Percentiles rank a stretch among this genome's conserved stretches.
Conservation (phyloP, 2,329 filamentous ascomycete species). For the Sporothrix inflata region DNA sequence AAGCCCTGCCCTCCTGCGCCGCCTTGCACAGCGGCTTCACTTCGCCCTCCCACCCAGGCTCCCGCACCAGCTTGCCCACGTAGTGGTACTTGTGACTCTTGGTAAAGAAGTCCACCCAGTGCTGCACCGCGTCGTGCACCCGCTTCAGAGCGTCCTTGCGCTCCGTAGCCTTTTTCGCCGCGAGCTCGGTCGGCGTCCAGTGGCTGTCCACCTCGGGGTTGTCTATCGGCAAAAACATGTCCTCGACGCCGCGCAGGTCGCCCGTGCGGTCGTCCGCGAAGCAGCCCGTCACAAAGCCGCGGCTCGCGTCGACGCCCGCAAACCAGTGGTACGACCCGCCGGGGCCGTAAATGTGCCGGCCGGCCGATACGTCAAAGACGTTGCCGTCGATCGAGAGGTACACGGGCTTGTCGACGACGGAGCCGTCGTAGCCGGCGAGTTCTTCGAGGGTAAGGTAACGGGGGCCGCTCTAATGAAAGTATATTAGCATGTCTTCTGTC, state of each 20-base stretch:
- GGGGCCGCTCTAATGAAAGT: constrained; percentile 54
- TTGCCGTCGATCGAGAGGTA: constrained; percentile 89
- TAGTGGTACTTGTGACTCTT: constrained; percentile 79
- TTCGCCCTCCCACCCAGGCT: constrained; percentile 63
- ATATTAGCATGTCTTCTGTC: background rate
- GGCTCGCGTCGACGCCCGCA: constrained; percentile 80
- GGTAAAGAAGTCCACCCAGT: constrained; percentile 84
- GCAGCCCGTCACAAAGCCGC: constrained; percentile 90
- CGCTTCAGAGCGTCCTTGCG: constrained; percentile 63
- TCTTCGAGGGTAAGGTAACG: constrained; percentile 73
- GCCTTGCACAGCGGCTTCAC: constrained; percentile 69
- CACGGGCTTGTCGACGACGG: constrained; percentile 73
- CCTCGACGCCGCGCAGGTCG: constrained; percentile 84
- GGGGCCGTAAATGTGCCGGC: constrained; percentile 73
- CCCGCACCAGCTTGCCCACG: constrained; percentile 73
- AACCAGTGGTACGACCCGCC: constrained; percentile 88
- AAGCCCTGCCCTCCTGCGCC: constrained; percentile 63
- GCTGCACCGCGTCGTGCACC: constrained; percentile 68
- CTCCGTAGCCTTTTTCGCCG: constrained; percentile 63
- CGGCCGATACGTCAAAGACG: constrained; percentile 80
- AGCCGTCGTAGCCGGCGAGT: constrained; percentile 76
- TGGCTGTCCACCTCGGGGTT: constrained; percentile 63
- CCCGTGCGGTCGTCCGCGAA: constrained; percentile 83
- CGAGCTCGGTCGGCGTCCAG: constrained; percentile 59
- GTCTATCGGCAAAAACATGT: constrained; percentile 74